Evolutionary conservation across 192 early-diverging fungal genomes (phyloP), one percentile per base, ranked within the genome.

Genomic region (Gryganskiella cystojenkinii): DNA sequence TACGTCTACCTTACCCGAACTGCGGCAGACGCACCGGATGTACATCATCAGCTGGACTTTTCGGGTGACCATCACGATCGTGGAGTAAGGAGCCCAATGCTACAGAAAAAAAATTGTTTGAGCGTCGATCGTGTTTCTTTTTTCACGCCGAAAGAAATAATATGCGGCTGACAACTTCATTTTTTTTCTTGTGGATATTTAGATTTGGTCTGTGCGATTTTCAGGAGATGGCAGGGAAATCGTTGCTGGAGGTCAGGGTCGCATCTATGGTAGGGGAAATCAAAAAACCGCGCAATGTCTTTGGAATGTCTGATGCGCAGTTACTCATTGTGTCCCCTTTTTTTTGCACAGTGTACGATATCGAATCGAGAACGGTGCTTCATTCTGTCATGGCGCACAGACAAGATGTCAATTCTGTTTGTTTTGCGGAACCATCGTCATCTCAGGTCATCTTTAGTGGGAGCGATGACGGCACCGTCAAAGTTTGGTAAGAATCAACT

Each of bases 381-480:
- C 84, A 86, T 53, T 53, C 81, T 54, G 82, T 86, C 7, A 27
- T 28, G 0, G 90, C 83, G 2, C 92, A 93, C 70, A 14, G n/a
- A 0, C 85, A 90, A 56, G 89, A 93, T 68, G 90, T 93, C 8
- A 93, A 93, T 67, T 84, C 90, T 28, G 86, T 88, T 3, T 84
- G 84, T 43, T 86, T 83, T 78, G 82, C 84, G 11, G 86, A 88
- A 44, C 72, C 73, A 9, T 47, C 64, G 9, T 71, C 71, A 3
- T 82, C 87, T 2, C 84, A 93, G 47, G 79, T 93, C 22, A 64
- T 93, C 4, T 81, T 86, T 27, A 88, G 86, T 33, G 92, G 88
- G 8, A 81, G 79, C 28, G 92, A 93, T 59, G 92, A 92, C 64
- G 43, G 61, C 19, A 42, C 67, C n/a, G 82, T 92, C 19, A 87